Conservation (phyloP, 306 rosid genomes). For the Carpinus fangiana region DNA sequence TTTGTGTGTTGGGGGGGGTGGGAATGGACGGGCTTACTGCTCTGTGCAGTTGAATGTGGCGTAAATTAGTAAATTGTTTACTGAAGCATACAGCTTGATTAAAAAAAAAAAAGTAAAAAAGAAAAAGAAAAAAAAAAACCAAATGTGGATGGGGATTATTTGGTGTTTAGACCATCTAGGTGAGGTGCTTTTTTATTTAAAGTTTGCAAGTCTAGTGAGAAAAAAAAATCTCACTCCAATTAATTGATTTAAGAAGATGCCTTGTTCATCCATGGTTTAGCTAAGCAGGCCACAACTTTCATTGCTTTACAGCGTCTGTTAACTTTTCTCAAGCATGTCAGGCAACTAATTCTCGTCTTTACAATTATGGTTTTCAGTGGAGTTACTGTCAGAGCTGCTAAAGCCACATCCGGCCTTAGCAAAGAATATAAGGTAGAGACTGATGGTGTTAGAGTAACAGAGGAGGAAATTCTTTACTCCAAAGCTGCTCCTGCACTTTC, state of each 20-base stretch:
- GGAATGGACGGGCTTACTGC: too few relatives aligned
- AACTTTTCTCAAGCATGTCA: background rate
- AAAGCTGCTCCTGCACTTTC: conserved; percentile 57
- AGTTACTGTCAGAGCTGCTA: conserved; percentile 47
- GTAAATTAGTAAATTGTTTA: too few relatives aligned
- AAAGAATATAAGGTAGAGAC: conserved; percentile 54
- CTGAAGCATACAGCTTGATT: too few relatives aligned
- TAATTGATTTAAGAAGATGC: background rate
- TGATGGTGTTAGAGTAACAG: conserved; percentile 40
- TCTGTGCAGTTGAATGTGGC: too few relatives aligned
- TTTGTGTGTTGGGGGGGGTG: too few relatives aligned
- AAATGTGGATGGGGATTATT: too few relatives aligned
- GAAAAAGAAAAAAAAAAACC: too few relatives aligned
- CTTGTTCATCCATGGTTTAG: background rate
- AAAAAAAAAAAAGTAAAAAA: too few relatives aligned
- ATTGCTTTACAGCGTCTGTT: background rate
- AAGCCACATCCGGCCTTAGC: conserved; percentile 42
- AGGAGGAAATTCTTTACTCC: conserved; percentile 38
- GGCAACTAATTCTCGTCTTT: conserved; percentile 24
- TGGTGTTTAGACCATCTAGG: background rate
- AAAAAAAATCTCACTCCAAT: background rate
- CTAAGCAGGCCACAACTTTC: background rate
- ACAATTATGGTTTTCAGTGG: conserved; percentile 42
- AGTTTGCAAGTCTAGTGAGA: background rate
- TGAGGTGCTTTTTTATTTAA: too few relatives aligned